Percentiles rank a stretch among this genome's conserved stretches.
Conservation (phyloP, 2,329 filamentous ascomycete genomes). For the Phaeosphaeriaceae sp. region DNA sequence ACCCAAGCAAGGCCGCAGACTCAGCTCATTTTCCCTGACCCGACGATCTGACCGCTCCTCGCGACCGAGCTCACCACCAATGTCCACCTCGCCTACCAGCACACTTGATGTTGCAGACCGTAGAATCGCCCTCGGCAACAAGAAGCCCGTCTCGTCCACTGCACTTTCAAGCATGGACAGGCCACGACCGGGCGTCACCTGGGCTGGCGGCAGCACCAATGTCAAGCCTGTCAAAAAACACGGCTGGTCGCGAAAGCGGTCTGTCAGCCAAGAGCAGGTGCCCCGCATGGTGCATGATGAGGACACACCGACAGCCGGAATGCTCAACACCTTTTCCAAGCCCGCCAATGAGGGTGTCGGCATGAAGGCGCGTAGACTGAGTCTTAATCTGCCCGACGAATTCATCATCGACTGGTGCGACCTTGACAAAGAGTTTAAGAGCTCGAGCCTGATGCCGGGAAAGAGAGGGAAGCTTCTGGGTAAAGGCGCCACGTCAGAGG, state of each 20-base stretch:
- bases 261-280: slow-evolving; percentile 47
- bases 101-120: slow-evolving; percentile 28
- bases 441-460: slow-evolving; percentile 70
- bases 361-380: slow-evolving; percentile 80
- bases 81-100: slow-evolving; percentile 46
- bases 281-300: slow-evolving; percentile 31
- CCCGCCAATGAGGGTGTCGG: slow-evolving; percentile 74
- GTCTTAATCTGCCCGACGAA: slow-evolving; percentile 75
- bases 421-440: slow-evolving; percentile 74
- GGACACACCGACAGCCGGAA: slow-evolving; percentile 39
- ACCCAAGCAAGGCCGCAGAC: slow-evolving; percentile 33
- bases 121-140: slow-evolving; percentile 22
- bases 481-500: slow-evolving; percentile 82
- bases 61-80: slow-evolving; percentile 46
- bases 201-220: slow-evolving; percentile 30
- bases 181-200: slow-evolving; percentile 37
- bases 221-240: slow-evolving; percentile 27
- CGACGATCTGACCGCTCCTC: slow-evolving; percentile 48
- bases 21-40: slow-evolving; percentile 50
- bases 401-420: slow-evolving; percentile 76
- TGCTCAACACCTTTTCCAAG: slow-evolving; percentile 47
- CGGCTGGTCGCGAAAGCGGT: slow-evolving; percentile 40
- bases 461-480: slow-evolving; percentile 78
- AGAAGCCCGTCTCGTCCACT: slow-evolving; percentile 35
- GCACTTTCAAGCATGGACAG: slow-evolving; percentile 38